Percentiles rank a stretch among this genome's conserved stretches.
Evolutionary conservation across 2,329 filamentous ascomycete species (phyloP).

Genomic region (Elsinoe batatas): DNA sequence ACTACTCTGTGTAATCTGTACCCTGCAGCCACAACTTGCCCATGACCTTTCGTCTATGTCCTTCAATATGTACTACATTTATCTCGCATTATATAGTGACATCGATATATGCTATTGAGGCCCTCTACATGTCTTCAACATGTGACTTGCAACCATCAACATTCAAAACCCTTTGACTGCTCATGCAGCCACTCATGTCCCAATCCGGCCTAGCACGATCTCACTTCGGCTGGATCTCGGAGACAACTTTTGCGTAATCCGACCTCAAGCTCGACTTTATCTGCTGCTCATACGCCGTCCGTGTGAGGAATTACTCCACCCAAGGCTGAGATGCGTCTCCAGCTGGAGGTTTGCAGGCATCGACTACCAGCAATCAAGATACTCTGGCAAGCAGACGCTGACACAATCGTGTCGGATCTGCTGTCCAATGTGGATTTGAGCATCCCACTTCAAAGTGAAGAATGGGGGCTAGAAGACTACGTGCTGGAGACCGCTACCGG

Average conservation of each 20-base stretch:
- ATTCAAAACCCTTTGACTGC: background rate
- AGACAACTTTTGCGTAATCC: background rate
- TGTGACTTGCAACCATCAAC: background rate
- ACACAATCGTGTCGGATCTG: conserved; percentile 59
- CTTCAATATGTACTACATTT: too few species aligned
- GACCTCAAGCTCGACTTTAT: background rate
- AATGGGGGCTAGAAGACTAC: conserved; percentile 89
- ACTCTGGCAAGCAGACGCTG: conserved; percentile 54
- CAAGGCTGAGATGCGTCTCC: conserved; percentile 53
- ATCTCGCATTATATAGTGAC: too few species aligned
- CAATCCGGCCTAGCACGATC: background rate
- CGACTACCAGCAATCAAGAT: conserved; percentile 61
- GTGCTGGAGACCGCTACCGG: conserved; percentile 59
- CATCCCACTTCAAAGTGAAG: conserved; percentile 66
- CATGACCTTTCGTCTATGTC: too few species aligned
- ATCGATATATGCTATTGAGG: too few species aligned
- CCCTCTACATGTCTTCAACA: too few species aligned
- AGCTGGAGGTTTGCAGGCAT: conserved; percentile 62
- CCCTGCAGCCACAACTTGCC: too few species aligned
- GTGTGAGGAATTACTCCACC: background rate
- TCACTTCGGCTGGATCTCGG: conserved; percentile 7
- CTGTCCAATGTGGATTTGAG: conserved; percentile 69
- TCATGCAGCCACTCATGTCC: background rate
- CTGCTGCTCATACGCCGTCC: background rate
- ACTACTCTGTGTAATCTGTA: too few species aligned